phyloP scores from a whole-genome alignment of 2,329 filamentous ascomycete genomes.

The Penicillium sp. region DNA sequence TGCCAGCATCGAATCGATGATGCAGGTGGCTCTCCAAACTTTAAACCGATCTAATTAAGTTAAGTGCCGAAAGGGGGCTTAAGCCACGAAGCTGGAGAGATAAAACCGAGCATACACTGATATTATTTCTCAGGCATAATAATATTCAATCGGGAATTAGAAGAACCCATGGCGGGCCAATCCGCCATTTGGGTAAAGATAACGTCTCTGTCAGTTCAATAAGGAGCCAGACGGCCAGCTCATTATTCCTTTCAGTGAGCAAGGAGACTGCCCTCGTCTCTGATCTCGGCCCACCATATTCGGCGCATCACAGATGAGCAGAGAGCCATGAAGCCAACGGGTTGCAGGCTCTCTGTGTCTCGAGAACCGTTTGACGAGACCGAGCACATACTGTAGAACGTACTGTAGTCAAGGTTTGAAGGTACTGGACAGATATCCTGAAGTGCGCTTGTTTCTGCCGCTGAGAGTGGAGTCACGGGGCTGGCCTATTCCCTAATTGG shows the following conservation, averaged over 20 bases:
- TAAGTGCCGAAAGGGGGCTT: not conserved
- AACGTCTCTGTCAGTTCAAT: no score
- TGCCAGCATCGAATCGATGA: not conserved
- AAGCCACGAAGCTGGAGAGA: not conserved
- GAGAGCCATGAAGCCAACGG: no score
- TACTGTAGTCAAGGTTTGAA: no score
- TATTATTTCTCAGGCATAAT: no score
- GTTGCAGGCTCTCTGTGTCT: not conserved
- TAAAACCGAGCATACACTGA: no score
- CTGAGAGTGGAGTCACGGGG: not conserved
- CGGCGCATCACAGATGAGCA: not conserved
- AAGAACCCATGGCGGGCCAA: not conserved
- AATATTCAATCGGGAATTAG: not conserved
- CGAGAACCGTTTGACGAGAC: not conserved
- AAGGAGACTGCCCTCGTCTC: not conserved
- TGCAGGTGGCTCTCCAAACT: slow-evolving; percentile 6
- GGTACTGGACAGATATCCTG: not conserved
- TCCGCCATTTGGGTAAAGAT: not conserved
- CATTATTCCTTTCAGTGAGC: not conserved
- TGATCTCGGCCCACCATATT: not conserved
- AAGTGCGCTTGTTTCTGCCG: not conserved
- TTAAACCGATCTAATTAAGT: not conserved
- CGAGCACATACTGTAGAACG: not conserved
- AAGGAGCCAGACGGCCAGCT: not conserved
- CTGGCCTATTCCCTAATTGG: not conserved